phyloP scores from a whole-genome alignment of 1,284 basidiomycete genomes.

The Chalciporus sp. region DNA sequence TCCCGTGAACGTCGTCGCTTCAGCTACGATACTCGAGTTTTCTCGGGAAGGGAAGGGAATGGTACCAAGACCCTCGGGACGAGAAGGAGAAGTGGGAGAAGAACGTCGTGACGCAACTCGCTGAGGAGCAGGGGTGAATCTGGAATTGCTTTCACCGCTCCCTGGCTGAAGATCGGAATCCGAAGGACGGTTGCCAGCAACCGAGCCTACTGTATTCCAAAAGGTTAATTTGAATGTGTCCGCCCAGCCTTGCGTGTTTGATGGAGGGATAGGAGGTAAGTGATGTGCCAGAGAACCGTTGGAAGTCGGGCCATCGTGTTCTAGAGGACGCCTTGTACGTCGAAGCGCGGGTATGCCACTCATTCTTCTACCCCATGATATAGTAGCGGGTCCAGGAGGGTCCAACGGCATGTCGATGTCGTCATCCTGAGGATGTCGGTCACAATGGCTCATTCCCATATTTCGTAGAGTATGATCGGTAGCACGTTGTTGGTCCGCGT shows the following conservation, averaged over 20 bases:
- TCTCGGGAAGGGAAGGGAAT: neutral
- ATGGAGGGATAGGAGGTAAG: neutral
- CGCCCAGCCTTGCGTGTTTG: constrained; percentile 33
- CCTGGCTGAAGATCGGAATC: constrained; percentile 1
- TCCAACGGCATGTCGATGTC: constrained; percentile 9
- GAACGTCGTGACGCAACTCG: constrained; percentile 20
- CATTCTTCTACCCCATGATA: constrained; percentile 28
- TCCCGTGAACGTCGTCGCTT: neutral
- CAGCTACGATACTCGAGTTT: neutral
- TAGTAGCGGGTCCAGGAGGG: constrained; percentile 32
- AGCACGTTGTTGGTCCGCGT: neutral
- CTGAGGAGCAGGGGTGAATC: constrained; percentile 26
- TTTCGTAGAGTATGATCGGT: neutral
- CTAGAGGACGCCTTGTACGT: constrained; percentile 15
- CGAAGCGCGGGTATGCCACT: constrained; percentile 26
- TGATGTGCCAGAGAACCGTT: neutral
- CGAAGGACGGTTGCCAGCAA: constrained; percentile 26
- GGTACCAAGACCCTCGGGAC: neutral
- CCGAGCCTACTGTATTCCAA: constrained; percentile 37
- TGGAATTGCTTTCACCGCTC: constrained; percentile 12
- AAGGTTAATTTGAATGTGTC: constrained; percentile 38
- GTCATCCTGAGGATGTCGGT: neutral
- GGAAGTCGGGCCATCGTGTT: constrained; percentile 4
- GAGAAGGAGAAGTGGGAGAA: constrained; percentile 8
- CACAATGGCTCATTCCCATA: neutral